Conservation (phyloP, 2,329 filamentous ascomycete genomes). For the Conoideocrella luteorostrata region DNA sequence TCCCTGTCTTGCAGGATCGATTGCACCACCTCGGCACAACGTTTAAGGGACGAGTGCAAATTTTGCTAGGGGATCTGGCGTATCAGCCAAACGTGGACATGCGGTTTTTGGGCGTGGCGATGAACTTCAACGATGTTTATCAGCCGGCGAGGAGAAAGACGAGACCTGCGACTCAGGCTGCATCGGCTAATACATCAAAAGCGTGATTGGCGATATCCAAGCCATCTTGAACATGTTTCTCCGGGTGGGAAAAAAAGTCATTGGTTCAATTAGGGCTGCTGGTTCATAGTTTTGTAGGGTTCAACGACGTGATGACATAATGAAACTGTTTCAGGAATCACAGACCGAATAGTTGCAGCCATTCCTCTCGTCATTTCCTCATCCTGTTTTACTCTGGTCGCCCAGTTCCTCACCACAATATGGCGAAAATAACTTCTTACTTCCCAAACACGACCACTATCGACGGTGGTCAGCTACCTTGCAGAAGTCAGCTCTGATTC, state of each 20-base stretch:
- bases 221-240: no score
- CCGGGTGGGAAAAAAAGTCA: no score
- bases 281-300: no score
- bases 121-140: conserved; percentile 99
- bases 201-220: no score
- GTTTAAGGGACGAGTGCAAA: conserved; percentile 71
- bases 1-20: conserved; percentile 69
- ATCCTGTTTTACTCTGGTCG: no score
- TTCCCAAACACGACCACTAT: no score
- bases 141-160: conserved; percentile 64
- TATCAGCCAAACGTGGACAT: conserved; percentile 94
- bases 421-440: no score
- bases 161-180: conserved; percentile 23
- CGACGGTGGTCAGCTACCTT: no score
- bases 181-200: conserved; percentile 19
- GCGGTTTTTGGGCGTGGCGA: conserved; percentile 89
- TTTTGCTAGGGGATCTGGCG: conserved; percentile 80
- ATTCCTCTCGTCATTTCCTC: no score
- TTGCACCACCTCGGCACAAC: conserved; percentile 65
- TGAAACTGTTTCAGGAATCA: not conserved
- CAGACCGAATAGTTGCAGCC: no score
- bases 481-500: no score
- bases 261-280: not conserved
- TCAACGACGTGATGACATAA: not conserved
- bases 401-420: no score